Percentiles rank a stretch among this genome's conserved stretches.
phyloP scores from a whole-genome alignment of 495 filamentous ascomycete genomes.

The Clohesyomyces aquaticus region DNA sequence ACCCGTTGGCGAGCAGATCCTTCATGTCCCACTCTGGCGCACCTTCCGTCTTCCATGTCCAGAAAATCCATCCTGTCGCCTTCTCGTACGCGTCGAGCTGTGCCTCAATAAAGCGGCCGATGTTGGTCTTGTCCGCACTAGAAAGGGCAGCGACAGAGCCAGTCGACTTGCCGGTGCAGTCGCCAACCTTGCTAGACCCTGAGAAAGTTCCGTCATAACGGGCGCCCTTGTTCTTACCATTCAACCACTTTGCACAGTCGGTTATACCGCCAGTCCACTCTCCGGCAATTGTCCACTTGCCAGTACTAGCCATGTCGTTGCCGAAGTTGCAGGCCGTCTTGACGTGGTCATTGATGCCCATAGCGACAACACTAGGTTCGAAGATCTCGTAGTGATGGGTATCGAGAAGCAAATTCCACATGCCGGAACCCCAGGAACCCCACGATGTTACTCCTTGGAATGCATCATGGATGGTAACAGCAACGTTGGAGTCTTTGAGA shows the following conservation, averaged over 20 bases:
- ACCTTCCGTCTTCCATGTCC: conserved; percentile 85
- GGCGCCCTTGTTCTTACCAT: conserved; percentile 49
- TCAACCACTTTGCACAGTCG: conserved; percentile 58
- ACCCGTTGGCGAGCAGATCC: conserved; percentile 59
- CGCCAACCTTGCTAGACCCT: conserved; percentile 55
- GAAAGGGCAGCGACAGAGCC: conserved; percentile 60
- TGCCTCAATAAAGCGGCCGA: conserved; percentile 67
- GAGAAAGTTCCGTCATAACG: conserved; percentile 62
- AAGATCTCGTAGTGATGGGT: conserved; percentile 53
- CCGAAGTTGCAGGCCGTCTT: conserved; percentile 48
- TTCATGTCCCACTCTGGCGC: conserved; percentile 88
- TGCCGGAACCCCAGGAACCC: conserved; percentile 47
- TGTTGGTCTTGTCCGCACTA: conserved; percentile 58
- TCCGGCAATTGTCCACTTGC: conserved; percentile 66
- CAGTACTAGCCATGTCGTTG: conserved; percentile 46
- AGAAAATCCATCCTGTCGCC: conserved; percentile 75
- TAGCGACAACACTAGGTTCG: conserved; percentile 39
- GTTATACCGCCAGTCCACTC: conserved; percentile 67
- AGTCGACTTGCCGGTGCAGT: conserved; percentile 61
- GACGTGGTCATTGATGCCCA: conserved; percentile 43
- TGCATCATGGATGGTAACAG: conserved; percentile 49
- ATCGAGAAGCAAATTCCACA: conserved; percentile 48
- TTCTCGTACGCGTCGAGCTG: conserved; percentile 76
- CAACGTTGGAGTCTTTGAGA: conserved; percentile 44
- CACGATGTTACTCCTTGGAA: conserved; percentile 47